Conservation (phyloP, 768 basidiomycete genomes). For the Suillus weaverae region DNA sequence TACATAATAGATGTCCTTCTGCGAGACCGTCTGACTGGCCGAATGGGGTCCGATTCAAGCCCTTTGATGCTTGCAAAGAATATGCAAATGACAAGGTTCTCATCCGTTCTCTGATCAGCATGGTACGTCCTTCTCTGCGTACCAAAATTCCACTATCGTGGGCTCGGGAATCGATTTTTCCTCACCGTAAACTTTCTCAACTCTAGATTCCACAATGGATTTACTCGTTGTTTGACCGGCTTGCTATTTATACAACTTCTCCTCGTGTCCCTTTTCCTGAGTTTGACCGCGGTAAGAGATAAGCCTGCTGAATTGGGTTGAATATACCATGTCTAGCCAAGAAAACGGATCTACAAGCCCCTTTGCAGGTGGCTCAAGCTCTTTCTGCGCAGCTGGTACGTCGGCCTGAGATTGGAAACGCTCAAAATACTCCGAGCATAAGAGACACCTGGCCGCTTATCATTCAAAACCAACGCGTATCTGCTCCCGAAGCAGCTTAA, state of each 20-base stretch:
- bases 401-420: not conserved
- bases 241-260: slow-evolving; percentile 7
- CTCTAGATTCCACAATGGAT: no score
- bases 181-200: no score
- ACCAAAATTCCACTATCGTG: not conserved
- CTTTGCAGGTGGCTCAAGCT: not conserved
- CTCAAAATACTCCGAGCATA: slow-evolving; percentile 1
- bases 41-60: not conserved
- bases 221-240: not conserved
- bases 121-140: not conserved
- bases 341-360: not conserved
- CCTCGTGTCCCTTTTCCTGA: no score
- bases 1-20: not conserved
- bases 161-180: no score
- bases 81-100: not conserved
- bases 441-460: slow-evolving; percentile 10
- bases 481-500: slow-evolving; percentile 6
- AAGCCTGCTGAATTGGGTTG: no score
- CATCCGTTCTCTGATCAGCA: not conserved
- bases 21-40: not conserved
- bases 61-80: not conserved
- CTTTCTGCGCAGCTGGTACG: not conserved
- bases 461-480: not conserved
- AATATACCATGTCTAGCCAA: no score
- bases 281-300: no score